A percentile compares a stretch with the other conserved stretches of the same genome.
Conservation (phyloP, 139 green algal species). For the Nannochloris sp. region DNA sequence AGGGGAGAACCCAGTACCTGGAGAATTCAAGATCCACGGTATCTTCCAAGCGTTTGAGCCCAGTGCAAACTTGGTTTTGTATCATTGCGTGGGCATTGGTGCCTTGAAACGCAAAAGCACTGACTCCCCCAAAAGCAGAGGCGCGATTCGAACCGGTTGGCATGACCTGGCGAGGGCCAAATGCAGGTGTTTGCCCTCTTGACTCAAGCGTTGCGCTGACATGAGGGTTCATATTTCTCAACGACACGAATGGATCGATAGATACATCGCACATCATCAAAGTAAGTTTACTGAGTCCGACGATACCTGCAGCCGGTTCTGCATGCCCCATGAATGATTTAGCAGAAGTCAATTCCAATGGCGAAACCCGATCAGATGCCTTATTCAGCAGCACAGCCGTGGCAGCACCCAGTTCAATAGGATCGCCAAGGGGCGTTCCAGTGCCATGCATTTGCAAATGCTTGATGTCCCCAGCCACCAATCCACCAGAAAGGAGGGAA, state of each 20-base stretch:
- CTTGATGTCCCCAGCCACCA: slow-evolving; percentile 12
- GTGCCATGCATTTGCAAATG: slow-evolving; percentile 72
- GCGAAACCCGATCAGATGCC: slow-evolving; percentile 1
- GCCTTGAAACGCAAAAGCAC: slow-evolving; percentile 72
- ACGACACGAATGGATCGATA: slow-evolving; percentile 40
- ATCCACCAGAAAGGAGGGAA: slow-evolving; percentile 33
- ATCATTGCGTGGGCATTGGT: slow-evolving; percentile 49
- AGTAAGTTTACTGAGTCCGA: slow-evolving; percentile 48
- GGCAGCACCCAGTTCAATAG: slow-evolving; percentile 76
- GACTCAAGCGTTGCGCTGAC: slow-evolving; percentile 33
- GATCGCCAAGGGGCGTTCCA: slow-evolving; percentile 56
- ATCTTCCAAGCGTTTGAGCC: not conserved
- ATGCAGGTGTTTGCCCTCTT: slow-evolving; percentile 10
- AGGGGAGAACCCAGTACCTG: slow-evolving; percentile 23
- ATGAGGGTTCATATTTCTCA: slow-evolving; percentile 49
- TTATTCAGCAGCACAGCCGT: slow-evolving; percentile 17
- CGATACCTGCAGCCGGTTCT: slow-evolving; percentile 70
- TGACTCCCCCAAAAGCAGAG: slow-evolving; percentile 39
- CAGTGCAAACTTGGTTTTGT: not conserved
- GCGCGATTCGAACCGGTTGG: not conserved
- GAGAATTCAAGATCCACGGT: not conserved
- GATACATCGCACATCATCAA: slow-evolving; percentile 17
- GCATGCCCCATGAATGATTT: slow-evolving; percentile 77
- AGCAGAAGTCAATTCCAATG: slow-evolving; percentile 52
- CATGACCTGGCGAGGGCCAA: slow-evolving; percentile 2